These are phyloP conservation scores for Camelina neglecta DNA, from an alignment of 345 rosid genomes.

Conservation along the genomic window DNA sequence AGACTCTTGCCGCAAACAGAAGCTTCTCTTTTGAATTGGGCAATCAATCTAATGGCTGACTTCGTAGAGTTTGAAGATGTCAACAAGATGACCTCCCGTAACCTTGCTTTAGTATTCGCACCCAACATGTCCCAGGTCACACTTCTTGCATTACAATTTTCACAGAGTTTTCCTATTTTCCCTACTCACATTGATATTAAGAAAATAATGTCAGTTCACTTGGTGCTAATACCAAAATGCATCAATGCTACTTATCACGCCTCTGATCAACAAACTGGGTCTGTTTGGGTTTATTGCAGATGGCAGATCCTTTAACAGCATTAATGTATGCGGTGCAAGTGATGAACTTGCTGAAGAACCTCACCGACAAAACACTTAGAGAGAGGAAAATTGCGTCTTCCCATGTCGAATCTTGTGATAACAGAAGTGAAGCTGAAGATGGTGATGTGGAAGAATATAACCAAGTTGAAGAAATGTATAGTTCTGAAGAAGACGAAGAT, in stretches of 20 bases:
- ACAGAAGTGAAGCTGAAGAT: constrained; percentile 38
- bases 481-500: constrained; percentile 40
- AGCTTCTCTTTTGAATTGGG: constrained; percentile 82
- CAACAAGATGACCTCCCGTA: constrained; percentile 95
- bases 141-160: constrained; percentile 31
- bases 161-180: not conserved
- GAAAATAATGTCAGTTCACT: not conserved
- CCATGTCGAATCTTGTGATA: constrained; percentile 52
- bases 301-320: constrained; percentile 91
- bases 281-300: constrained; percentile 53
- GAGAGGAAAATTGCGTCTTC: constrained; percentile 54
- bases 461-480: constrained; percentile 11
- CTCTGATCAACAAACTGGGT: not conserved
- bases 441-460: constrained; percentile 16
- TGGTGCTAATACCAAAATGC: not conserved
- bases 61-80: constrained; percentile 67
- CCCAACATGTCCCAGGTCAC: constrained; percentile 93
- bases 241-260: not conserved
- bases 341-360: constrained; percentile 88
- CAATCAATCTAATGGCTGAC: constrained; percentile 88
- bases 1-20: constrained; percentile 80
- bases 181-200: not conserved
- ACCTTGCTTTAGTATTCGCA: constrained; percentile 87
- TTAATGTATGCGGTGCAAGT: constrained; percentile 92
- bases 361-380: constrained; percentile 57